Evolutionary conservation across 116 monocot genomes (phyloP), one percentile per base, ranked within the genome.

Genomic region (Phalaenopsis hybrid): DNA sequence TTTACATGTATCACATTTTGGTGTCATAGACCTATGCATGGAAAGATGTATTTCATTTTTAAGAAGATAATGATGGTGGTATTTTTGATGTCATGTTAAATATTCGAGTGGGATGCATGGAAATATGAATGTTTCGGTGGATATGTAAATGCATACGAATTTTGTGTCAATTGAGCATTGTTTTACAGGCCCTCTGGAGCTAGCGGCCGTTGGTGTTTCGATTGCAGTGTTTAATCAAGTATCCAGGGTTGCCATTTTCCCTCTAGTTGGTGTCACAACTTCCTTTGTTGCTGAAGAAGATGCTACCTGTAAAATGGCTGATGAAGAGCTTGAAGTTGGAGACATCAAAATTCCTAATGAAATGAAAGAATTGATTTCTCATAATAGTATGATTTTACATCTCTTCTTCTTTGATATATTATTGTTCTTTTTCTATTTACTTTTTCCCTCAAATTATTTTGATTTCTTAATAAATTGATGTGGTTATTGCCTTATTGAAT

Each of bases 221-320:
- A 91, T 94, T 79, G 94, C 94, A n/a, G 87, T 92, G 68, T 94
- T 94, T 69, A 94, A 91, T 83, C 94, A 94, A 79, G 90, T 83
- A 72, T 94, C 94, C 55, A 90, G 86, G 74, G 87, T 94, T 68
- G 85, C 91, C 48, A 94, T 94, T 34, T 92, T 92, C 80, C 94
- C 94, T 8, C 85, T 94, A 49, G 92, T 94, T 72, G 91, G 91
- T 82, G 90, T 94, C 23, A 94, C 94, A 57, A 94, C 94, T 76
- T 94, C 94, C n/a, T 92, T 94, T 81, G 94, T 94, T 78, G 94
- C 94, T 7, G 94, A 94, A 80, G 94, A 94, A 77, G 90, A 88
- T 82, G 85, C 94, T 76, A 79, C 83, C 21, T 74, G 57, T 77
- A 78, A 83, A 79, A 79, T 84, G 75, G 83, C 67, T 57, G 51